phyloP scores from a whole-genome alignment of 495 filamentous ascomycete genomes.

The Penicillium nucicola region DNA sequence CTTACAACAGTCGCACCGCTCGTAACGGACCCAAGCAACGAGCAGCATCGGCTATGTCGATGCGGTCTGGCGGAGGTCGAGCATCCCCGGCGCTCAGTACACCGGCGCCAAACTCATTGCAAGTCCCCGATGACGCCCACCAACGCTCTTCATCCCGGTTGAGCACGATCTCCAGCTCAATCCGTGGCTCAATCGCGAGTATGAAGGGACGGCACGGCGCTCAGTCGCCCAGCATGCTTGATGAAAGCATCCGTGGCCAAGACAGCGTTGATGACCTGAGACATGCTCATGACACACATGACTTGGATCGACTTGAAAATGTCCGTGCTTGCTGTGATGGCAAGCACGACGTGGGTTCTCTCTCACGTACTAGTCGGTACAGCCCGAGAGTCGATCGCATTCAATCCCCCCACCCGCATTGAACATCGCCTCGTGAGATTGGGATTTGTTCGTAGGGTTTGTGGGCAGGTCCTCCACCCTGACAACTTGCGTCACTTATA shows the following conservation, averaged over 20 bases:
- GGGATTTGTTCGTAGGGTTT: constrained; percentile 24
- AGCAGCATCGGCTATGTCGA: constrained; percentile 43
- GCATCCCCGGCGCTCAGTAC: constrained; percentile 45
- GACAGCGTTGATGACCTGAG: constrained; percentile 80
- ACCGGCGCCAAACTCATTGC: constrained; percentile 35
- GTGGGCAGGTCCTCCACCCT: constrained; percentile 28
- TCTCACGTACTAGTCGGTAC: constrained; percentile 43
- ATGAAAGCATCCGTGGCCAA: constrained; percentile 60
- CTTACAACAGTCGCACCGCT: constrained; percentile 71
- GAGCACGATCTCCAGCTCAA: constrained; percentile 43
- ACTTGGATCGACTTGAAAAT: constrained; percentile 82
- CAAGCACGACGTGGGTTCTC: constrained; percentile 56
- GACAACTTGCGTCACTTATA: constrained; percentile 19
- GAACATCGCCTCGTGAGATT: constrained; percentile 12
- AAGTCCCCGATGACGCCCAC: constrained; percentile 35
- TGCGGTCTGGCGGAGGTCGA: constrained; percentile 42
- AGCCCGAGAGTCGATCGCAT: constrained; percentile 41
- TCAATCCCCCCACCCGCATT: constrained; percentile 33
- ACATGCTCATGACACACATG: constrained; percentile 69
- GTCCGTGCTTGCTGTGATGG: constrained; percentile 97
- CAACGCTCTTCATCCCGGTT: constrained; percentile 42
- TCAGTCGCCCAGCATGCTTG: constrained; percentile 56
- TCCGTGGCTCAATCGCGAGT: constrained; percentile 44
- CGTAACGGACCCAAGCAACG: constrained; percentile 55
- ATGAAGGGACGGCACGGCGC: constrained; percentile 32